Base-by-base conservation (phyloP, 2,329 filamentous ascomycete genomes). In the Colletotrichum higginsianum region DNA sequence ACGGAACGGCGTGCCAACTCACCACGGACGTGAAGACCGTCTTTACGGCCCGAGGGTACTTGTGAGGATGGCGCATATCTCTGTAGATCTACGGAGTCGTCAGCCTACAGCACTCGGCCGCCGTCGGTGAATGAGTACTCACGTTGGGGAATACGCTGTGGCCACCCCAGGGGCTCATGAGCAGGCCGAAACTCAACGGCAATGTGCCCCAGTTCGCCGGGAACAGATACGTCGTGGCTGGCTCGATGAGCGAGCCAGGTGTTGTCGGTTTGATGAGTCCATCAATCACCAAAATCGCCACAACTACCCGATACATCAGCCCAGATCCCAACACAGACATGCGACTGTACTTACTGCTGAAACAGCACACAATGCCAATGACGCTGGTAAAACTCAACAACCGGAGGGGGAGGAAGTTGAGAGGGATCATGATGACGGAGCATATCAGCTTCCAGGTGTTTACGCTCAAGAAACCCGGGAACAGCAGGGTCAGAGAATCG, bases 341-440 rank as follows among this genome's bases (percentile, higher is more conserved):
- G 55, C 2, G 64, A 42, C 18, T 8, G 9, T 18, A 92, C 93
- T 86, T 85, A 96, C 94, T 98, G 77, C 91, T 91, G 75, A 97
- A 92, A 75, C 94, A 97, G 68, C 90, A 95, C 75, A 98, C 85
- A 63, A 99, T 97, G n/a, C 96, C 96, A 73, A 98, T 85, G 68
- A 98, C 91, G 79, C 94, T 67, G 35, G 94, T 98, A 78, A 98
- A 94, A 76, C 94, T 97, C 72, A 99, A 84, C 66, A 95, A 85
- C 44, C 94, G 90, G 72, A 98, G 84, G 1, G 96, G 96, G 44
- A 97, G 84, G 79, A 97, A 97, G 78, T 93, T 94, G 63, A 98
- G 86, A 15, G 95, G 93, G 69, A 97, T 85, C 75, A 98, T 85
- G 66, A 97, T 85, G 21, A 94, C 72, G 18, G 94, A 92, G 80